These are phyloP conservation scores for Lentinula guzmanii DNA, from an alignment of 768 basidiomycete genomes.

Conservation along the genomic window DNA sequence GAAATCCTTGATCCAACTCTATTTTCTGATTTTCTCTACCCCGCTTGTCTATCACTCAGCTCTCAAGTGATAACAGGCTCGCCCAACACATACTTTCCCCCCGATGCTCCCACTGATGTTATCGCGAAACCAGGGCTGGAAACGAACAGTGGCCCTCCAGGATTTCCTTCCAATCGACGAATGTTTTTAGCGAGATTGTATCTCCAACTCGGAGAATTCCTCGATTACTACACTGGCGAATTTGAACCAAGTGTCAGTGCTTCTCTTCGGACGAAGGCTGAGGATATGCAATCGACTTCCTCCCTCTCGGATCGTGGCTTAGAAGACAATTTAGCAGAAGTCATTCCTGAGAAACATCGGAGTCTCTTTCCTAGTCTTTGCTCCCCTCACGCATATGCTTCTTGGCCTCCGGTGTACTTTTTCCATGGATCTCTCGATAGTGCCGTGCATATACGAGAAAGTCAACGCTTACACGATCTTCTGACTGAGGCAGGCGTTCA, in stretches of 20 bases:
- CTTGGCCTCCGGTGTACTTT: conserved; percentile 9
- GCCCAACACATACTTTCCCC: conserved; percentile 3
- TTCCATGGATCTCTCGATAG: conserved; percentile 4
- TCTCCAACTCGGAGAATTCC: conserved; percentile 47
- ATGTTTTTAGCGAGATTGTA: conserved; percentile 54
- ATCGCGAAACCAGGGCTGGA: neutral
- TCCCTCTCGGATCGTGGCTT: neutral
- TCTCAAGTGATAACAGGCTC: neutral
- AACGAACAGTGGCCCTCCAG: conserved; percentile 24
- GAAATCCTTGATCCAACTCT: conserved; percentile 1
- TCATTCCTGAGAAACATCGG: conserved; percentile 28
- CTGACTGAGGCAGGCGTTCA: conserved; percentile 21
- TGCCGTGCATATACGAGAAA: conserved; percentile 18
- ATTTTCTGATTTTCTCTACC: conserved; percentile 4
- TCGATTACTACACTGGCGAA: conserved; percentile 55
- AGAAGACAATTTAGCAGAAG: conserved; percentile 8
- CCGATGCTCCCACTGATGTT: neutral
- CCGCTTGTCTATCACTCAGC: neutral
- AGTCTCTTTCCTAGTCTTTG: conserved; percentile 43
- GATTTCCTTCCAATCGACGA: conserved; percentile 57
- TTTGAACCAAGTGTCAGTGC: conserved; percentile 43
- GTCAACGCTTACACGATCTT: conserved; percentile 18
- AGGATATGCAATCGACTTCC: conserved; percentile 2
- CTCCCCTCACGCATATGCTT: conserved; percentile 19
- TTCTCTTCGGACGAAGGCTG: conserved; percentile 25